Base-by-base conservation (phyloP, 176 grass and related monocot genomes). In the Oryza nivara region DNA sequence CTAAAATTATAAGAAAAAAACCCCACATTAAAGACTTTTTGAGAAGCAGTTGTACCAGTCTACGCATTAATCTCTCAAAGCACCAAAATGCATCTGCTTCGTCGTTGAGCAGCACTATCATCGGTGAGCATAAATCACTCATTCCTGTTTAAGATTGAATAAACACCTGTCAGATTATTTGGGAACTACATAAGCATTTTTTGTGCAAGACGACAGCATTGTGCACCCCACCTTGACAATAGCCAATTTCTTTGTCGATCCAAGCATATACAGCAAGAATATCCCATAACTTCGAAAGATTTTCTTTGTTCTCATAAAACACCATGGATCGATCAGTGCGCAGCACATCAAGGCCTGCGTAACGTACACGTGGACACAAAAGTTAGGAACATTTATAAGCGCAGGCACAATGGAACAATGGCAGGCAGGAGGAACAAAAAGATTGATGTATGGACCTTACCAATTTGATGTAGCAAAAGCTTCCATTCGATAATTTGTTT, bases 221-320 rank as follows among this genome's bases (percentile, higher is more conserved):
- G 40, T 41, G 6, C 40, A 72, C 12, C 74, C 11, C 67, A 96
- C 97, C 97, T 99, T 99, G 97, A 86, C 97, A 99, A 26, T 99
- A 99, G 43, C 97, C 97, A 74, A 99, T 86, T 79, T 99, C 97
- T 88, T 99, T 99, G 84, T 96, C 97, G 83, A 99, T 96, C 97
- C 97, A 99, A 46, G 93, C 86, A 92, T 99, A 99, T 68, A 99
- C 91, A 3, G 97, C 90, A 66, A 99, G 79, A 85, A 99, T 99
- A 89, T 99, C 93, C 97, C 97, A 99, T 35, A 99, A 86, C 82
- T 94, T 99, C 14, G 97, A 92, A 74, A 99, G 91, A 73, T 99
- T 99, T 86, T 96, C 93, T 82, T 99, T 90, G 54, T 93, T 92
- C 90, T 99, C 91, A 83, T 96, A 99, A 74, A 99, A 99, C 80